Evolutionary conservation across 768 basidiomycete genomes (phyloP).

Genomic region (Cystofilobasidium bisporidii): DNA sequence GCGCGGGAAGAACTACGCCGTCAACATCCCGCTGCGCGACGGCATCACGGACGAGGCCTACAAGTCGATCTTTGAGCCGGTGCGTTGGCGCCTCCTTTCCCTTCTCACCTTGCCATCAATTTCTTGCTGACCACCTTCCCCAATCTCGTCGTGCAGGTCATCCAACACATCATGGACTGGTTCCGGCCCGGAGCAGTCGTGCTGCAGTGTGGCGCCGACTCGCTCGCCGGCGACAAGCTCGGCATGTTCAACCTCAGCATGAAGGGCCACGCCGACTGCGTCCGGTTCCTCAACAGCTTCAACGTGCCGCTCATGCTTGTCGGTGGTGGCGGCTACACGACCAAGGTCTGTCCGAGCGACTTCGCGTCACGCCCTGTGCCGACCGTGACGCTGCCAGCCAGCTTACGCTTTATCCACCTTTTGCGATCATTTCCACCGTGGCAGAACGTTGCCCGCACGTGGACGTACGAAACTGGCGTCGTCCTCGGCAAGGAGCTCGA

Average conservation of each 20-base stretch:
- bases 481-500: constrained; percentile 71
- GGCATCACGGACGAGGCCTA: constrained; percentile 87
- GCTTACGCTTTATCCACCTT: no score
- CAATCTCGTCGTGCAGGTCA: no score
- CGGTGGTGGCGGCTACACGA: constrained; percentile 93
- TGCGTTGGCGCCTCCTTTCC: constrained; percentile 35
- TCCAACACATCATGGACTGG: constrained; percentile 74
- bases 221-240: constrained; percentile 77
- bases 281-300: constrained; percentile 70
- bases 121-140: background rate
- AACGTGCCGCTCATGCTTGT: constrained; percentile 80
- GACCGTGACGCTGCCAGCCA: no score
- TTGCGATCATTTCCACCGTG: background rate
- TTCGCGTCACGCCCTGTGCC: no score
- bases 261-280: constrained; percentile 78
- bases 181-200: constrained; percentile 79
- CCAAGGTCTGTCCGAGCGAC: constrained; percentile 38
- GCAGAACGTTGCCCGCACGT: constrained; percentile 89
- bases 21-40: constrained; percentile 90
- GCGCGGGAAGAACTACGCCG: constrained; percentile 71
- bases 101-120: background rate
- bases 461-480: constrained; percentile 95
- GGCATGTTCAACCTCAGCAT: constrained; percentile 23
- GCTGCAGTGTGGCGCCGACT: constrained; percentile 93
- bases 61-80: constrained; percentile 81